Evolutionary conservation across 1,284 basidiomycete species (phyloP), one percentile per base, ranked within the genome.

Genomic region (Uromyces viciae-fabae): DNA sequence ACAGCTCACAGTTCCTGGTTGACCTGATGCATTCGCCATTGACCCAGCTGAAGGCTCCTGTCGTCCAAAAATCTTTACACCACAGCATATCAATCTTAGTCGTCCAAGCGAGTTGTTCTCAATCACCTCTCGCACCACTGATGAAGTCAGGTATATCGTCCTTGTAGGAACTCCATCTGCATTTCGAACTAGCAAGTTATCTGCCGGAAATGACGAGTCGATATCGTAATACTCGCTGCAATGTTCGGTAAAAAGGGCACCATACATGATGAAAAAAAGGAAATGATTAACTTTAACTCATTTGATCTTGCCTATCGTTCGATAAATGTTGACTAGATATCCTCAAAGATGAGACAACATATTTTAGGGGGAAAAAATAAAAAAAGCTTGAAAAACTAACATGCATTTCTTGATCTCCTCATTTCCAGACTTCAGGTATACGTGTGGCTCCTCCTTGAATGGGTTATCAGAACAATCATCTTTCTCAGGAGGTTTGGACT

Each of bases 391-490:
- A 82, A 62, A 74, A 7, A 87, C 90, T 82, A 84, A 93, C 92
- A 92, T 88, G 90, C 91, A 92, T 28, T 88, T 87, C 80, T 88
- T 85, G 33, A 97, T 87, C 76, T 92, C 90, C 15, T 90, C 90
- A 85, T 95, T 92, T 81, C 91, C 88, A 0, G 90, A 88, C 15
- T 90, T 86, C 40, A 97, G 87, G 87, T 92, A 95, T 0, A 91
- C 93, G 86, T 92, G 96, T 0, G 95, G 94, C 85, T 93, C 93
- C 86, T 98, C 95, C 85, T 92, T 94, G 89, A 94, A 79, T 52
- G 33, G 19, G 17, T 68, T 69, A 46, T 69, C 42, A 46, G 28
- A 42, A n/a, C n/a, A n/a, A n/a, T n/a, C n/a, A n/a, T n/a, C n/a
- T n/a, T n/a, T n/a, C n/a, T n/a, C n/a, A n/a, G n/a, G n/a, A n/a